phyloP scores from a whole-genome alignment of 78 protist genomes.

The Dictyostelium intermedium region DNA sequence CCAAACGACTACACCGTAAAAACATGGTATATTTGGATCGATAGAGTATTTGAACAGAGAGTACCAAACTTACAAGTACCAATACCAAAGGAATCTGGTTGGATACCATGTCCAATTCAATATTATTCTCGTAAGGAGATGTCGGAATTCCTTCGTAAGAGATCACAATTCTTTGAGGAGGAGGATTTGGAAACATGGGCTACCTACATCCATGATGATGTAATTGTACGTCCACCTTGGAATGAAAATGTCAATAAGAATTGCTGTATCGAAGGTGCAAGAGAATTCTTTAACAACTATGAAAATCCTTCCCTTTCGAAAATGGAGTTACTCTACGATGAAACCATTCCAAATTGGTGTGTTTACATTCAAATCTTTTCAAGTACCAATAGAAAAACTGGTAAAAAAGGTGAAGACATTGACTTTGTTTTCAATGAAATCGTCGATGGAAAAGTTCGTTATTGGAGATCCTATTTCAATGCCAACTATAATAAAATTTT shows the following conservation, averaged over 20 bases:
- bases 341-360: slow-evolving; percentile 8
- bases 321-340: slow-evolving; percentile 37
- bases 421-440: slow-evolving; percentile 23
- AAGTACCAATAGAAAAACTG: slow-evolving; percentile 7
- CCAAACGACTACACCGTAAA: slow-evolving; percentile 4
- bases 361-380: slow-evolving; percentile 40
- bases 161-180: background rate
- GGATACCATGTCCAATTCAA: background rate
- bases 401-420: slow-evolving; percentile 37
- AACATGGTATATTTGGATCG: slow-evolving; percentile 68
- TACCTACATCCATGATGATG: background rate
- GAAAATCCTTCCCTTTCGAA: background rate
- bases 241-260: background rate
- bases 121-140: background rate
- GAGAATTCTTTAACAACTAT: background rate
- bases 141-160: background rate
- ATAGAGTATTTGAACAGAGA: background rate
- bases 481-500: background rate
- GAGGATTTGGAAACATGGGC: slow-evolving; percentile 2
- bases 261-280: background rate
- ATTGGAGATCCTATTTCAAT: slow-evolving; percentile 52
- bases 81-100: background rate
- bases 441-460: background rate
- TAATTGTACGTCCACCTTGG: slow-evolving; percentile 38
- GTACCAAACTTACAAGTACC: background rate